phyloP scores from a whole-genome alignment of 805 yeast species.

The Komagataella ulmi region DNA sequence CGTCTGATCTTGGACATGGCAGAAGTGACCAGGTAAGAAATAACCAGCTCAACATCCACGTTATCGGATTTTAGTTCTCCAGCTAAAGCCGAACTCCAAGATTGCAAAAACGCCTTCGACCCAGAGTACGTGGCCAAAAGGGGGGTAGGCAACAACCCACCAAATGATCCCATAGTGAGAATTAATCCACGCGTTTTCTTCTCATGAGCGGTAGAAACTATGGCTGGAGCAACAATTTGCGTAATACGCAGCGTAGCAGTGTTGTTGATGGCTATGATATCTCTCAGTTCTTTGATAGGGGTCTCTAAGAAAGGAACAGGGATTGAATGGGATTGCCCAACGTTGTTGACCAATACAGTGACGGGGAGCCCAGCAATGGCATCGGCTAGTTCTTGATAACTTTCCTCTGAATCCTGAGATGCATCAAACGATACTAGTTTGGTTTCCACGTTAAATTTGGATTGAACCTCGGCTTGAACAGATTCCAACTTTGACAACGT shows the following conservation, averaged over 20 bases:
- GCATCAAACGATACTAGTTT: conserved; percentile 70
- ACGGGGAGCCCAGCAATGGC: conserved; percentile 42
- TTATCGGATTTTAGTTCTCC: conserved; percentile 61
- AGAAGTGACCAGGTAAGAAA: conserved; percentile 85
- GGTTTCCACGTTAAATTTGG: conserved; percentile 48
- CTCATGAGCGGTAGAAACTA: conserved; percentile 36
- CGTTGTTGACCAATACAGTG: conserved; percentile 77
- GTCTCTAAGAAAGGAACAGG: conserved; percentile 92
- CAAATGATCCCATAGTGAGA: conserved; percentile 93
- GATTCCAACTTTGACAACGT: conserved; percentile 63
- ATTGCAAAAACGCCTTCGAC: conserved; percentile 87
- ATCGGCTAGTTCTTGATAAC: conserved; percentile 38
- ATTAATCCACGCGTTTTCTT: conserved; percentile 52
- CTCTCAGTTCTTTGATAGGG: conserved; percentile 53
- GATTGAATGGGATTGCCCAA: conserved; percentile 87
- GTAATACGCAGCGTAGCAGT: conserved; percentile 77
- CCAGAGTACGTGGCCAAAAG: conserved; percentile 90
- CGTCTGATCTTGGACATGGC: conserved; percentile 91
- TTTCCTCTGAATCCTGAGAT: conserved; percentile 41
- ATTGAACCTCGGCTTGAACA: conserved; percentile 48
- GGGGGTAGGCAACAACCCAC: conserved; percentile 90
- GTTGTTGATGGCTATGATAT: conserved; percentile 78
- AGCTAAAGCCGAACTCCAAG: conserved; percentile 83
- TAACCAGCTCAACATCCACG: conserved; percentile 75
- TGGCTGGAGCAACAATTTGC: conserved; percentile 62